Base-by-base conservation (phyloP, 192 early-diverging fungal genomes). In the Chytriomyces sp. region DNA sequence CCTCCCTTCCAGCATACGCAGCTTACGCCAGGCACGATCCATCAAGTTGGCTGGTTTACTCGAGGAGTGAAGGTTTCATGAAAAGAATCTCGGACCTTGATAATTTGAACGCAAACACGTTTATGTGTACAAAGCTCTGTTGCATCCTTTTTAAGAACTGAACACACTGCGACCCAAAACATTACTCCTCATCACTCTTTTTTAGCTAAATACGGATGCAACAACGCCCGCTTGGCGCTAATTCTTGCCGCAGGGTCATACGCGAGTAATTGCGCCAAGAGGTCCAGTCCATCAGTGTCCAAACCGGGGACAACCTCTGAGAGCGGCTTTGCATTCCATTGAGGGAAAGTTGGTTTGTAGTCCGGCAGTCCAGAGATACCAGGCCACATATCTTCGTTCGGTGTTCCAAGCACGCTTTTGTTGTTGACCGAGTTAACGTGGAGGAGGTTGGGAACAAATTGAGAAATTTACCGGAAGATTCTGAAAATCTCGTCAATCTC, bases 401-500 rank as follows among this genome's bases (percentile, higher is more conserved):
- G 95, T 3, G 95, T 96, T 30, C 95, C 95, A 25, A 93, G 83
- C 26, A 89, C 74, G 25, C 84, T 84, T 64, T 17, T 52, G 39
- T 3, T 4, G 5, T 32, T 39, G 3, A 14, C 44, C 44, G 44
- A 49, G 44, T 49, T 49, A 49, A 49, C 14, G 14, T 14, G 17
- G 22, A 49, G 17, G 14, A 14, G 44, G 14, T 49, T 49, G 1
- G 44, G 44, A 49, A 22, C 14, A 49, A 22, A 49, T 3, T n/a
- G n/a, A 49, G 14, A 14, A 49, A 49, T 22, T 22, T 61, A 80
- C 80, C 86, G 78, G 84, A 96, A 96, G 74, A 96, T 96, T 57
- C 89, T 87, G 84, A 94, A 95, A n/a, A 96, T 79, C 75, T 96
- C 89, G 81, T 95, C 94, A 69, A 95, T 94, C 64, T 96, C 94